A percentile compares a stretch with the other conserved stretches of the same genome.
phyloP scores from a whole-genome alignment of 2,329 filamentous ascomycete genomes.

The Exophiala bonariae region DNA sequence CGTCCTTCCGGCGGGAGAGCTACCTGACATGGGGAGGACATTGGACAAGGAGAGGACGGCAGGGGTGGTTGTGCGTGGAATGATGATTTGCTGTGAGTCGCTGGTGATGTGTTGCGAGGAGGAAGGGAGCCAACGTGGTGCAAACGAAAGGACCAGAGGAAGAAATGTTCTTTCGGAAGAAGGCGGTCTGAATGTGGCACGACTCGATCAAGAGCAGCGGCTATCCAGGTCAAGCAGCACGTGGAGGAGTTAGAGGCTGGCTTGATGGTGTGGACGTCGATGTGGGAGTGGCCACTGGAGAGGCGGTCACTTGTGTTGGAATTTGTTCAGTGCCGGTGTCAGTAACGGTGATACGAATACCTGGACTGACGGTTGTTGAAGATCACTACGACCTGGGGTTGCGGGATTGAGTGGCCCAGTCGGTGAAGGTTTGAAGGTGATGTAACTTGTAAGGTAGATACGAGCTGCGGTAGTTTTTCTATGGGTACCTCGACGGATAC shows the following conservation, averaged over 20 bases:
- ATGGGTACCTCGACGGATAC: no score
- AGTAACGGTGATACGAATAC: no score
- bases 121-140: constrained; percentile 15
- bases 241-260: constrained; percentile 26
- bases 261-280: no score
- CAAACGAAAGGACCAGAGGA: constrained; percentile 5
- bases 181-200: constrained; percentile 15
- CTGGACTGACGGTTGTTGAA: no score
- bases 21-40: constrained; percentile 54
- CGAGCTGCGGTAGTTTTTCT: no score
- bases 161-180: not conserved
- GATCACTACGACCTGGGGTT: no score
- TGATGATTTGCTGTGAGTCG: constrained; percentile 24
- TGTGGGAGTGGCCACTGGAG: no score
- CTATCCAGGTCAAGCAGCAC: constrained; percentile 17
- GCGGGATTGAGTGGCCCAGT: no score
- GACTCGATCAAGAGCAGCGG: constrained; percentile 3
- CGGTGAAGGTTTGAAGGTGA: no score
- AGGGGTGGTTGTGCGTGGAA: constrained; percentile 22
- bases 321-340: no score
- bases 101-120: constrained; percentile 3
- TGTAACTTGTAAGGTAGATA: no score
- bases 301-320: no score
- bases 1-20: constrained; percentile 49
- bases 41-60: constrained; percentile 39